These are phyloP conservation scores for Rhizopogon vesiculosus DNA, from an alignment of 768 basidiomycete species.

Conservation along the genomic window DNA sequence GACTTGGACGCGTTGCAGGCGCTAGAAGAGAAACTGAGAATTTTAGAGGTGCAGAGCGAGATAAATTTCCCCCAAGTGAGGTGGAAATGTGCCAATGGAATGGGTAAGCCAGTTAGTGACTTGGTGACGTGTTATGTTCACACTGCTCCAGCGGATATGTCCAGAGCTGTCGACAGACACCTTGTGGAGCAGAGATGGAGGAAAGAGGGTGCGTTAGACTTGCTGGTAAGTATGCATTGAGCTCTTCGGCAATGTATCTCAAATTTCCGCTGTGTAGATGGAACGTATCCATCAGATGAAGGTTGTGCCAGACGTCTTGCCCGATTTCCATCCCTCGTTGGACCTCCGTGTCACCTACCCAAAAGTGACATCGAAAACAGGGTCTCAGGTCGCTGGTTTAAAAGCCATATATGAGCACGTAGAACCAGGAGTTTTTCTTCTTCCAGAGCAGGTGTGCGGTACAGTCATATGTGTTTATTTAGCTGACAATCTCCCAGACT, in stretches of 20 bases:
- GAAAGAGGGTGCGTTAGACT: conserved; percentile 76
- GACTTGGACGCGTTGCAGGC: conserved; percentile 36
- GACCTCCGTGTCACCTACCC: conserved; percentile 68
- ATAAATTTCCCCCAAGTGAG: conserved; percentile 81
- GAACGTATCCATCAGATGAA: conserved; percentile 90
- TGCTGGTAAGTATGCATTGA: conserved; percentile 47
- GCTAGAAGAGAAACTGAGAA: conserved; percentile 44
- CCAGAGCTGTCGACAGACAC: conserved; percentile 68
- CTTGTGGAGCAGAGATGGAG: conserved; percentile 84
- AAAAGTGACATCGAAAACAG: conserved; percentile 22
- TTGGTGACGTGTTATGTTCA: neutral
- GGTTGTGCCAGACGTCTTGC: conserved; percentile 83
- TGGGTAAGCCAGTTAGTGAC: conserved; percentile 48
- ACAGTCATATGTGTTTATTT: conserved; percentile 1
- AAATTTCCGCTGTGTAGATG: conserved; percentile 52
- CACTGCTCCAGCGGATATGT: conserved; percentile 52
- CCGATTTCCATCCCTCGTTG: conserved; percentile 62
- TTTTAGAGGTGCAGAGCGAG: conserved; percentile 75
- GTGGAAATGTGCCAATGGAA: conserved; percentile 75
- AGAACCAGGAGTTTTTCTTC: conserved; percentile 66
- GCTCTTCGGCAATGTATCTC: neutral
- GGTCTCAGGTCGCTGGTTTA: conserved; percentile 14
- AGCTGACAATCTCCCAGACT: conserved; percentile 40
- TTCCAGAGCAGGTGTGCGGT: conserved; percentile 60
- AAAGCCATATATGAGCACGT: conserved; percentile 35